Percentiles rank a stretch among this genome's conserved stretches.
Evolutionary conservation across 2,329 filamentous ascomycete species (phyloP).

Genomic region (Nemania bipapillata): DNA sequence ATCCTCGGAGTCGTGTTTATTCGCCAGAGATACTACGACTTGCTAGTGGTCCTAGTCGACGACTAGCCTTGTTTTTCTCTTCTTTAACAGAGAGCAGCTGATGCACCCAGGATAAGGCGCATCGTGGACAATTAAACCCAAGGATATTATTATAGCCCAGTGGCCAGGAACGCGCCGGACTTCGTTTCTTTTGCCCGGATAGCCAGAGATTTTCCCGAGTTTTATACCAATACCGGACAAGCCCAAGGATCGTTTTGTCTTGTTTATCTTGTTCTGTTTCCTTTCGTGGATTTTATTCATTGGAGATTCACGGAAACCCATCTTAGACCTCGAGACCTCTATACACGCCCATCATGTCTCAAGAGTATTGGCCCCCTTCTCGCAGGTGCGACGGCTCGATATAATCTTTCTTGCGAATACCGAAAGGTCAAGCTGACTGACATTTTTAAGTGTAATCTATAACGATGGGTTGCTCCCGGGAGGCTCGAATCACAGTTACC

Average conservation of each 20-base stretch:
- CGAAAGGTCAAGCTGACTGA: slow-evolving; percentile 48
- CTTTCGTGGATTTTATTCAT: slow-evolving; percentile 16
- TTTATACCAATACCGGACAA: slow-evolving; percentile 27
- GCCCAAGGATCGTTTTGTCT: slow-evolving; percentile 30
- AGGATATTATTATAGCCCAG: slow-evolving; percentile 30
- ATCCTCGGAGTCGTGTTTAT: slow-evolving; percentile 32
- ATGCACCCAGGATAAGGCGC: slow-evolving; percentile 33
- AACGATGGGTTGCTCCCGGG: slow-evolving; percentile 47
- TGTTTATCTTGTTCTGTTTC: slow-evolving; percentile 33
- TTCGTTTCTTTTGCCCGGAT: slow-evolving; percentile 31
- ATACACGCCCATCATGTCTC: slow-evolving; percentile 59
- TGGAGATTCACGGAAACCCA: slow-evolving; percentile 30
- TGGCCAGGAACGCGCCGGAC: slow-evolving; percentile 36
- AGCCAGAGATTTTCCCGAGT: slow-evolving; percentile 28
- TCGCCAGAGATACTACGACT: slow-evolving; percentile 34
- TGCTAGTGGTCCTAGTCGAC: slow-evolving; percentile 34
- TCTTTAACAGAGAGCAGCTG: slow-evolving; percentile 25
- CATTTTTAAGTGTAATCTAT: slow-evolving; percentile 48
- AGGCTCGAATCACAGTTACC: slow-evolving; percentile 47
- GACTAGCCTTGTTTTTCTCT: slow-evolving; percentile 35
- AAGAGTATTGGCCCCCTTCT: slow-evolving; percentile 62
- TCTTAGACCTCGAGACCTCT: slow-evolving; percentile 57
- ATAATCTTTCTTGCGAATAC: slow-evolving; percentile 37
- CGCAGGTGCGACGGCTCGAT: slow-evolving; percentile 62
- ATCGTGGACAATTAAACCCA: slow-evolving; percentile 34